These are phyloP conservation scores for Boletus reticuloceps DNA, from an alignment of 768 basidiomycete genomes.

Conservation along the genomic window DNA sequence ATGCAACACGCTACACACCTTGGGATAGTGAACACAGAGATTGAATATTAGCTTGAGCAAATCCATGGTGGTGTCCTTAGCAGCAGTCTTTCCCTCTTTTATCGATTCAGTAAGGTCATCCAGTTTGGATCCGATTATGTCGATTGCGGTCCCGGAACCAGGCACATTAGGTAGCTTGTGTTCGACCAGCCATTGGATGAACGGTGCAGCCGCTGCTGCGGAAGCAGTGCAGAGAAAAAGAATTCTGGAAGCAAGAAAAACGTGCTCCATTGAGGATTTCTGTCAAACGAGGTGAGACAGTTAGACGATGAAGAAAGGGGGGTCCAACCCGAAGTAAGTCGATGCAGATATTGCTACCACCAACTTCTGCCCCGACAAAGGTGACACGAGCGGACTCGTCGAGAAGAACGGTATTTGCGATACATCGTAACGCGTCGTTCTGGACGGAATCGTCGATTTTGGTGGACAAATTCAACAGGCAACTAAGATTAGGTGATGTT, in stretches of 20 bases:
- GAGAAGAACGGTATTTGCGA: conserved; percentile 79
- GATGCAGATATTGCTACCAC: conserved; percentile 58
- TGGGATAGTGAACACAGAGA: conserved; percentile 77
- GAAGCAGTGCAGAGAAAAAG: conserved; percentile 72
- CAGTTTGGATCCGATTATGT: conserved; percentile 59
- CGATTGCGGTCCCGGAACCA: conserved; percentile 47
- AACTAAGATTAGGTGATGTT: conserved; percentile 50
- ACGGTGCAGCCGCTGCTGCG: conserved; percentile 40
- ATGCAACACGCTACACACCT: conserved; percentile 38
- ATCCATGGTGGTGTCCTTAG: conserved; percentile 76
- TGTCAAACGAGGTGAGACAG: conserved; percentile 27
- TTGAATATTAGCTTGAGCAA: conserved; percentile 85
- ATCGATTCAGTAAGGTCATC: conserved; percentile 53
- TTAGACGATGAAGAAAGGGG: conserved; percentile 11
- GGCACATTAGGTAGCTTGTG: conserved; percentile 49
- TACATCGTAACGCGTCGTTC: conserved; percentile 68
- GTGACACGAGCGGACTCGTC: conserved; percentile 58
- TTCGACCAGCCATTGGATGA: conserved; percentile 62
- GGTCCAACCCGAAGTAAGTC: conserved; percentile 54
- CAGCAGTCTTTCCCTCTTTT: conserved; percentile 38
- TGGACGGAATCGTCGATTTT: conserved; percentile 57
- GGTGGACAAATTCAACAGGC: conserved; percentile 49
- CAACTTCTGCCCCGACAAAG: conserved; percentile 56
- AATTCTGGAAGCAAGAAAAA: conserved; percentile 74
- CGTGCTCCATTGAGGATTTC: conserved; percentile 64